phyloP scores from a whole-genome alignment of 495 filamentous ascomycete genomes.

The Hyaloscypha variabilis region DNA sequence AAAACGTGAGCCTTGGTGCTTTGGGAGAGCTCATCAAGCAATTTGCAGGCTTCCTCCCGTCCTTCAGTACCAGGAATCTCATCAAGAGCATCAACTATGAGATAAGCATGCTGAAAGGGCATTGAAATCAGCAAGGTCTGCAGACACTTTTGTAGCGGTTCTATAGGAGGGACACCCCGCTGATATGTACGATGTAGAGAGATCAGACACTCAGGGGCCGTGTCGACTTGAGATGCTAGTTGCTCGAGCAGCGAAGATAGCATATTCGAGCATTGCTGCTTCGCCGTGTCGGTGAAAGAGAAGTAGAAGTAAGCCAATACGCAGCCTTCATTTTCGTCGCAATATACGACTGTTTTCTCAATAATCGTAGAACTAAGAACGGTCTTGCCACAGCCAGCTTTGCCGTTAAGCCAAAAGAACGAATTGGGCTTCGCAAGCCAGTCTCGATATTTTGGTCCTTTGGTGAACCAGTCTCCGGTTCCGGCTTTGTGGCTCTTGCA shows the following conservation, averaged over 20 bases:
- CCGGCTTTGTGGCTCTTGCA: background rate
- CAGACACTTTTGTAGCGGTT: background rate
- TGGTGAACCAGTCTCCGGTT: slow-evolving; percentile 4
- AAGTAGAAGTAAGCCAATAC: slow-evolving; percentile 36
- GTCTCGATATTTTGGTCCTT: background rate
- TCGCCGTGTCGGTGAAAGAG: slow-evolving; percentile 34
- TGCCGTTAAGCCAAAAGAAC: slow-evolving; percentile 40
- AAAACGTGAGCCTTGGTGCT: background rate
- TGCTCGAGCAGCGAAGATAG: slow-evolving; percentile 10
- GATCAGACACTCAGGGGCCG: slow-evolving; percentile 15
- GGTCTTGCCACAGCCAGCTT: slow-evolving; percentile 41
- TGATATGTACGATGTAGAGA: slow-evolving; percentile 3
- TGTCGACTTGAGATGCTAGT: background rate
- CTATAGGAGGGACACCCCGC: background rate
- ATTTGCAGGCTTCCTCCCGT: slow-evolving; percentile 24
- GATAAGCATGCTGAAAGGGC: background rate
- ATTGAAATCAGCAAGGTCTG: background rate
- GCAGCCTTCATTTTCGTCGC: background rate
- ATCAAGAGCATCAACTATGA: slow-evolving; percentile 11
- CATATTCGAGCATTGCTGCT: slow-evolving; percentile 19
- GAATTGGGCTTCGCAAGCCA: slow-evolving; percentile 1
- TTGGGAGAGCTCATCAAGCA: background rate
- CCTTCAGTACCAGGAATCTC: slow-evolving; percentile 1
- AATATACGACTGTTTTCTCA: slow-evolving; percentile 22
- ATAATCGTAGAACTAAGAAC: slow-evolving; percentile 37